phyloP scores from a whole-genome alignment of 2,329 filamentous ascomycete genomes.

The Pseudocercospora crystallina region DNA sequence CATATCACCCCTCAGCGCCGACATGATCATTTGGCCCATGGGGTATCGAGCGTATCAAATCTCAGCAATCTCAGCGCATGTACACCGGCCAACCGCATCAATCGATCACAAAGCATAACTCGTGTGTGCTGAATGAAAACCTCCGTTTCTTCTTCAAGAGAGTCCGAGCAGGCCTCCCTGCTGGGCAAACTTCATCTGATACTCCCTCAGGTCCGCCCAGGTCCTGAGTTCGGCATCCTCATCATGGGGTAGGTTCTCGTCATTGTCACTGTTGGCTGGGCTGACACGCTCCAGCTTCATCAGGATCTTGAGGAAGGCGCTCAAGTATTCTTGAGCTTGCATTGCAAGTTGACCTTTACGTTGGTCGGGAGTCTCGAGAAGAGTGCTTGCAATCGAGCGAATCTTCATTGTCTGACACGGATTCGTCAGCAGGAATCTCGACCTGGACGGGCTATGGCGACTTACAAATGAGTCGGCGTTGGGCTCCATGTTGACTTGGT shows the following conservation, averaged over 20 bases:
- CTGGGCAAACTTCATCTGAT: conserved; percentile 70
- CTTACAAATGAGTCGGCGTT: conserved; percentile 65
- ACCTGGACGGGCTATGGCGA: conserved; percentile 18
- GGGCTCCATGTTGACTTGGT: conserved; percentile 80
- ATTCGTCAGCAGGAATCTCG: conserved; percentile 3
- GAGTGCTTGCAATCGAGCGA: conserved; percentile 76
- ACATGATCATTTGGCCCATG: conserved; percentile 15
- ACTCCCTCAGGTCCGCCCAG: conserved; percentile 78
- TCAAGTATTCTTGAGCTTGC: conserved; percentile 69
- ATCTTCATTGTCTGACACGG: conserved; percentile 70
- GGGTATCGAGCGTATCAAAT: conserved; percentile 23
- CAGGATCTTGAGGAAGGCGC: conserved; percentile 71
- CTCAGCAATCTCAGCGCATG: conserved; percentile 10
- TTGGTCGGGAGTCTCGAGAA: conserved; percentile 63
- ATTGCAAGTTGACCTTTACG: conserved; percentile 53
- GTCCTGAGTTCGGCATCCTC: conserved; percentile 74
- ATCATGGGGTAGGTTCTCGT: conserved; percentile 44
- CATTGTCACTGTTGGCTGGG: conserved; percentile 46
- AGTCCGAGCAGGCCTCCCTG: conserved; percentile 56
- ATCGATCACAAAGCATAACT: too few species aligned
- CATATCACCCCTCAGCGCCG: conserved; percentile 10
- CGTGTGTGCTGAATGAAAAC: too few species aligned
- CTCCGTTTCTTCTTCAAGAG: conserved; percentile 21
- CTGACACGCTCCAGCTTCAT: conserved; percentile 69
- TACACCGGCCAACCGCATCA: background rate